Evolutionary conservation across 257 asterid genomes (phyloP), one percentile per base, ranked within the genome.

Genomic region (Solanum sejunctum): DNA sequence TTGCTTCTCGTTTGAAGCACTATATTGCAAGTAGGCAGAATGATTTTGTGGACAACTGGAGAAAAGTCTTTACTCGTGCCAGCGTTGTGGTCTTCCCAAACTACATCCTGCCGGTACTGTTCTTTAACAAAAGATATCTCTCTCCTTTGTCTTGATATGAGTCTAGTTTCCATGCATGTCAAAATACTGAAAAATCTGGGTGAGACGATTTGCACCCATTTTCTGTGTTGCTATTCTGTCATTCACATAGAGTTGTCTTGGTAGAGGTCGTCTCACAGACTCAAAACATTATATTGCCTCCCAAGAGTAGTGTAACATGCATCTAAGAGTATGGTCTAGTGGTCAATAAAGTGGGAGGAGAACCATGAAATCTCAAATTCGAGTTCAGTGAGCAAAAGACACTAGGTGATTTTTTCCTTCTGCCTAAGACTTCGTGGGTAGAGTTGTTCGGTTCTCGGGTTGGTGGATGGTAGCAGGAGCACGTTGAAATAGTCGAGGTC

Each of bases 11-110:
- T 79, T 86, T 94, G 92, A 90, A 92, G 73, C 91, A 92, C 26
- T 89, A 94, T 87, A 87, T 84, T 85, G 88, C 92, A 39, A 91
- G 86, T 86, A 96, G 94, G 43, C 91, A 91, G 86, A 90, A 7
- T 83, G 92, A 92, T 80, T 87, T 90, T 54, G 82, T 95, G 11
- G 93, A 93, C 73, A 88, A 64, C 84, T 97, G 99, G 99, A 97
- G 84, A 91, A 92, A 91, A 87, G 88, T 90, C 87, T 97, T 97
- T 88, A 87, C 77, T 82, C 94, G 97, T 58, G 97, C 99, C 88
- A 86, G 92, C 16, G 96, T 89, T 87, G 85, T 94, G 85, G 97
- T 97, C 92, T 97, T 97, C 92, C 99, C 97, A 64, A 92, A 92
- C 91, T 88, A 93, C 86, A 87, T 92, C 85, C 88, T 97, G 26